Percentiles rank a stretch among this genome's conserved stretches.
phyloP scores from a whole-genome alignment of 441 rosid species.

The Gossypium aridum region DNA sequence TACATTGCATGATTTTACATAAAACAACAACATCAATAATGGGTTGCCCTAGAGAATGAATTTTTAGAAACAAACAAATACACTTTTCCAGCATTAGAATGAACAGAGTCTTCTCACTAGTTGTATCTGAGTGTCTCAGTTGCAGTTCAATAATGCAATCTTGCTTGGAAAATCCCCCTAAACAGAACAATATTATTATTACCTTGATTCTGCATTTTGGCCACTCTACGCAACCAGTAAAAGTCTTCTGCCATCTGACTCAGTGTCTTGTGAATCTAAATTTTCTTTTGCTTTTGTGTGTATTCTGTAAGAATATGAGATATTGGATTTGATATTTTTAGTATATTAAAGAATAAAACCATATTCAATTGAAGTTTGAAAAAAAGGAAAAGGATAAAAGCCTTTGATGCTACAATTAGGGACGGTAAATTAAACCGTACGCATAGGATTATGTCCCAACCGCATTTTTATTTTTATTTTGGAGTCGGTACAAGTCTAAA shows the following conservation, averaged over 20 bases:
- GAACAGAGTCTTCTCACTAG: not conserved
- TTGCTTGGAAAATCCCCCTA: not conserved
- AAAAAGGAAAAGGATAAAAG: no score
- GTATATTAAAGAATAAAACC: not conserved
- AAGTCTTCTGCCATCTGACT: not conserved
- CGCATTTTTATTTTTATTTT: no score
- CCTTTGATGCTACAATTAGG: not conserved
- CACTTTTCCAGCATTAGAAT: no score
- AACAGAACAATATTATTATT: no score
- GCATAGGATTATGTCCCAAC: no score
- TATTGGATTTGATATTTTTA: not conserved
- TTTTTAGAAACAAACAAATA: not conserved
- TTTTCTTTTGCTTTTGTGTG: no score
- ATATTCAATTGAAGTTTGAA: not conserved
- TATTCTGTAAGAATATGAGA: not conserved
- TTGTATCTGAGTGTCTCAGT: not conserved
- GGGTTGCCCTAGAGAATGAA: not conserved
- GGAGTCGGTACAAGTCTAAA: no score
- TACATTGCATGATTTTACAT: not conserved
- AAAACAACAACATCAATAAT: not conserved
- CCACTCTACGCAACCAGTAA: not conserved
- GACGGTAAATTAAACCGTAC: no score
- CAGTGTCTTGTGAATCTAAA: not conserved
- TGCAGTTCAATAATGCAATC: not conserved
- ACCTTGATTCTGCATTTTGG: no score